These are phyloP conservation scores for Exobasidium cylindrosporum DNA, from an alignment of 1,284 basidiomycete genomes.

Conservation along the genomic window DNA sequence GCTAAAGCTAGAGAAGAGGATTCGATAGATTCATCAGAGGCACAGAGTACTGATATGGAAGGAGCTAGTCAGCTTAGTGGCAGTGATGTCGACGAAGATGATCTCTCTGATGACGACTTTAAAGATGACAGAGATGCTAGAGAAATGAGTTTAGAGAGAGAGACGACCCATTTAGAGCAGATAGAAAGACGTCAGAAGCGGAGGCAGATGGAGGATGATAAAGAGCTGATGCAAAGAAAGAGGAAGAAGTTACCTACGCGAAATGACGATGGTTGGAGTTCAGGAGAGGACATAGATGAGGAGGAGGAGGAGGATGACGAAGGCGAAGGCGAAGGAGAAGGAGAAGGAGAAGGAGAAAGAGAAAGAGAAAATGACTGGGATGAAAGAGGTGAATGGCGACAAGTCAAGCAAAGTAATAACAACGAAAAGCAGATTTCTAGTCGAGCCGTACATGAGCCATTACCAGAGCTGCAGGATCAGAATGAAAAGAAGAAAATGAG, in stretches of 20 bases:
- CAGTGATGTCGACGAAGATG: slow-evolving; percentile 6
- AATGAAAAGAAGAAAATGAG: slow-evolving; percentile 2
- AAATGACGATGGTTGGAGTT: slow-evolving; percentile 13
- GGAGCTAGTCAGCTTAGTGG: slow-evolving; percentile 14
- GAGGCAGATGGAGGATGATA: neutral
- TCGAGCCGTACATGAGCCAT: slow-evolving; percentile 10
- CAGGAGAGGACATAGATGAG: neutral
- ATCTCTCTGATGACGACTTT: slow-evolving; percentile 1
- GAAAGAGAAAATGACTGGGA: too few relatives aligned
- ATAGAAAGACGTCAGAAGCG: slow-evolving; percentile 1
- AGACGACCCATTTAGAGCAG: slow-evolving; percentile 7
- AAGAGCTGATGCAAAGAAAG: slow-evolving; percentile 8
- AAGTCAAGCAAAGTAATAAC: neutral
- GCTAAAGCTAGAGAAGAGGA: slow-evolving; percentile 7
- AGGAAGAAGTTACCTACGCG: slow-evolving; percentile 12
- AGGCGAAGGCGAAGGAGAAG: neutral
- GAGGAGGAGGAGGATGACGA: slow-evolving; percentile 15
- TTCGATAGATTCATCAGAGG: slow-evolving; percentile 6
- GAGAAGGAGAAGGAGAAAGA: too few relatives aligned
- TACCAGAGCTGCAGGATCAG: slow-evolving; percentile 12
- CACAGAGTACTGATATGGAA: slow-evolving; percentile 19
- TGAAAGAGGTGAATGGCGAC: slow-evolving; percentile 5
- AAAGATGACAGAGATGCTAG: slow-evolving; percentile 1
- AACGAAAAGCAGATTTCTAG: slow-evolving; percentile 4
- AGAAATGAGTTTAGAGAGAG: neutral